Evolutionary conservation across 306 rosid genomes (phyloP).

Genomic region (Vigna mungo): DNA sequence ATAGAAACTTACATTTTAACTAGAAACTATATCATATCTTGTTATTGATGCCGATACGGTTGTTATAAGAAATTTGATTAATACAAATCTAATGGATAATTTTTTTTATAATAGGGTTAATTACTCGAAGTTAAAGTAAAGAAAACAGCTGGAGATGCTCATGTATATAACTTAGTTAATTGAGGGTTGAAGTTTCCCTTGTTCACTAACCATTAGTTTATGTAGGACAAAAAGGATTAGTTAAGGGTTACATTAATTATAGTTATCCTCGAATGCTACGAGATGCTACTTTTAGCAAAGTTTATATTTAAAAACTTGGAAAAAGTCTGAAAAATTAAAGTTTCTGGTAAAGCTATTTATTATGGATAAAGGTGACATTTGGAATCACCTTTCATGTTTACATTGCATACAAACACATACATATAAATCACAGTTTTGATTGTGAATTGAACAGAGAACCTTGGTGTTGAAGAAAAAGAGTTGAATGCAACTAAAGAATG

Average conservation of each 20-base stretch:
- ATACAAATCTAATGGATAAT: too few relatives aligned
- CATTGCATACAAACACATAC: not conserved
- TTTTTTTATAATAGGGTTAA: too few relatives aligned
- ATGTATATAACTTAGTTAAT: not conserved
- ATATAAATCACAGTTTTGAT: not conserved
- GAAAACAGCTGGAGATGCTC: too few relatives aligned
- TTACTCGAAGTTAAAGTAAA: too few relatives aligned
- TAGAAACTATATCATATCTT: too few relatives aligned
- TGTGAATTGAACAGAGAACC: not conserved
- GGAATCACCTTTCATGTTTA: not conserved
- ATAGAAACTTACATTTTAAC: too few relatives aligned
- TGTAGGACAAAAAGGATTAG: not conserved
- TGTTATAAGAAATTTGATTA: too few relatives aligned
- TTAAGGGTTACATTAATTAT: not conserved
- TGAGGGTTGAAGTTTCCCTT: too few relatives aligned
- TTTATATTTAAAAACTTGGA: not conserved
- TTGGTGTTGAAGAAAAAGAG: not conserved
- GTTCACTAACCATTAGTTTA: not conserved
- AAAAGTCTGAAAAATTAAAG: conserved; percentile 37
- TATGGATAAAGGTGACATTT: not conserved
- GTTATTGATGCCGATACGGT: too few relatives aligned
- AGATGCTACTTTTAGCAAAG: not conserved
- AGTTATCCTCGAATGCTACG: not conserved
- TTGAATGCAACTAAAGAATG: conserved; percentile 16
- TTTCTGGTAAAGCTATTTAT: conserved; percentile 22